Percentiles rank a stretch among this genome's conserved stretches.
Conservation (phyloP, 495 filamentous ascomycete species). For the Trichoderma parareesei region DNA sequence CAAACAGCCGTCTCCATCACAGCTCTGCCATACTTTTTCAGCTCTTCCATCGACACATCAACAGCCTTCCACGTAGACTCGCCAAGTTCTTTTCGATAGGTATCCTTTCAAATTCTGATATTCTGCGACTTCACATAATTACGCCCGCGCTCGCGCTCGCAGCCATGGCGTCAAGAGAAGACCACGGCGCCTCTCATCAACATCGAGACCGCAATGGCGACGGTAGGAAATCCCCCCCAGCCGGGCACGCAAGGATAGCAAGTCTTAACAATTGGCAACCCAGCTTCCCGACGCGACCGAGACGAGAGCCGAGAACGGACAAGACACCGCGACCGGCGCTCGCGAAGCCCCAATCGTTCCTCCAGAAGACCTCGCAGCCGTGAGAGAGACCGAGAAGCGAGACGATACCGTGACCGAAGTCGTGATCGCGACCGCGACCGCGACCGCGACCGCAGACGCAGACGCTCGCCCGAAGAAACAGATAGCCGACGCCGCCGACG, state of each 20-base stretch:
- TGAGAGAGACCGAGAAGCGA: no score
- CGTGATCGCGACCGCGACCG: constrained; percentile 7
- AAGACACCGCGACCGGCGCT: background rate
- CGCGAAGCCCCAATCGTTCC: constrained; percentile 2
- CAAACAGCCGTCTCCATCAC: no score
- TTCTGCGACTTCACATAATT: no score
- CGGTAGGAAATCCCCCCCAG: background rate
- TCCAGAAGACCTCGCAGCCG: no score
- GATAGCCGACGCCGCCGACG: background rate
- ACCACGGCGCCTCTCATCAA: background rate
- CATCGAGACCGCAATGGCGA: background rate
- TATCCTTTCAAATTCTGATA: no score
- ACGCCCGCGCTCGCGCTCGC: background rate
- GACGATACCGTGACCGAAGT: no score
- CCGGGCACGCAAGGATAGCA: background rate
- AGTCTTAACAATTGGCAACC: background rate
- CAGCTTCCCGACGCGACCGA: background rate
- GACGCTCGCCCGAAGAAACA: background rate
- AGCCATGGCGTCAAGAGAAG: background rate
- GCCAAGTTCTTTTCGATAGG: no score
- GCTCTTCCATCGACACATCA: no score
- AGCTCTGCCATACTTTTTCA: no score
- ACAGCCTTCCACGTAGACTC: no score
- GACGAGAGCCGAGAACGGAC: constrained; percentile 2
- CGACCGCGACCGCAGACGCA: constrained; percentile 14